phyloP scores from a whole-genome alignment of 768 basidiomycete species.

The Pulveroboletus ravenelii region DNA sequence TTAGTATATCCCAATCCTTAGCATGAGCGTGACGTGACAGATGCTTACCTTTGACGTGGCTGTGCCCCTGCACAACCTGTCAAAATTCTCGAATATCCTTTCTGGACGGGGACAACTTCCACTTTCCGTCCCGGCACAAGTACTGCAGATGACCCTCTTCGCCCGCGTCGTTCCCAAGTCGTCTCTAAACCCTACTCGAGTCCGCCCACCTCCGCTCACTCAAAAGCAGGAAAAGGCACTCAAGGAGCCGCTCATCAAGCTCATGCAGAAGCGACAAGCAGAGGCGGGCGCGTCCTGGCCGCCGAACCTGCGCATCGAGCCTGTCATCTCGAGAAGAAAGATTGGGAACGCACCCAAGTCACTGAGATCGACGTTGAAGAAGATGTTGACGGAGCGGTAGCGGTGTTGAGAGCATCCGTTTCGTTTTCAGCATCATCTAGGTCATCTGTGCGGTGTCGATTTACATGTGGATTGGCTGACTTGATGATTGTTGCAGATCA shows the following conservation, averaged over 20 bases:
- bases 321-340: conserved; percentile 34
- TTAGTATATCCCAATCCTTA: conserved; percentile 1
- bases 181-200: conserved; percentile 16
- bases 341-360: conserved; percentile 38
- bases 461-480: not conserved
- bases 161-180: conserved; percentile 38
- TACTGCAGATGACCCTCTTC: conserved; percentile 12
- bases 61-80: too few relatives aligned
- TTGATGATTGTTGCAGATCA: not conserved
- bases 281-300: conserved; percentile 41
- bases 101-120: too few relatives aligned
- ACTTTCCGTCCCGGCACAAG: too few relatives aligned
- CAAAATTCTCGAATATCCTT: too few relatives aligned
- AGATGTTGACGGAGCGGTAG: conserved; percentile 31
- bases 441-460: not conserved
- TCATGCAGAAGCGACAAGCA: conserved; percentile 37
- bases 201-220: conserved; percentile 32
- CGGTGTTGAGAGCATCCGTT: not conserved
- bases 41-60: too few relatives aligned
- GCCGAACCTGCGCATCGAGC: conserved; percentile 48
- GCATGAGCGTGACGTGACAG: too few relatives aligned
- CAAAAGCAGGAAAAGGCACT: conserved; percentile 24
- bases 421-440: not conserved
- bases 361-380: conserved; percentile 37
- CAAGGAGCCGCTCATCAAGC: conserved; percentile 37